phyloP scores from a whole-genome alignment of 2,329 filamentous ascomycete species.

The Aspergillus amoenus region DNA sequence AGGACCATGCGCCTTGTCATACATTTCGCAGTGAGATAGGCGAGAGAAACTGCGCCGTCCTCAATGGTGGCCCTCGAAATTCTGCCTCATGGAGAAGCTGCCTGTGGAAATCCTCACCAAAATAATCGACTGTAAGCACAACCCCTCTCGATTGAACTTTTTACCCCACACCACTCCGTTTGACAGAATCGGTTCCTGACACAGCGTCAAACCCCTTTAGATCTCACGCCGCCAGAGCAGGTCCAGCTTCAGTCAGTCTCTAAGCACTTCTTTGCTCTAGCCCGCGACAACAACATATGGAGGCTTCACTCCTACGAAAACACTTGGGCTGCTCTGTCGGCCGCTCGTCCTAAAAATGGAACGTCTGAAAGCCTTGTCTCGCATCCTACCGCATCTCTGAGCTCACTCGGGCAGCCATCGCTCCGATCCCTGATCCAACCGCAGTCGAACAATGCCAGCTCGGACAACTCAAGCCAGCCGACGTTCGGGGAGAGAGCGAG shows the following conservation, averaged over 20 bases:
- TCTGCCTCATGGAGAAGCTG: conserved; percentile 52
- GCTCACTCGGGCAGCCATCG: conserved; percentile 31
- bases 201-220: conserved; percentile 38
- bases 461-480: conserved; percentile 6
- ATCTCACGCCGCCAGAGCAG: conserved; percentile 64
- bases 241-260: conserved; percentile 69
- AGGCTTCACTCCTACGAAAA: conserved; percentile 70
- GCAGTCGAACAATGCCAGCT: conserved; percentile 1
- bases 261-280: conserved; percentile 63
- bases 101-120: conserved; percentile 65
- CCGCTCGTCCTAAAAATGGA: conserved; percentile 21
- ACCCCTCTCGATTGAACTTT: conserved; percentile 17
- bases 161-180: conserved; percentile 12
- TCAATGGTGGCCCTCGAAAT: conserved; percentile 25
- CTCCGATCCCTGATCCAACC: conserved; percentile 37
- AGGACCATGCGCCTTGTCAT: conserved; percentile 5
- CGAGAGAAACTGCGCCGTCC: conserved; percentile 20
- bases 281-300: conserved; percentile 76
- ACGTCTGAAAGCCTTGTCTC: conserved; percentile 51
- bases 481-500: conserved; percentile 30
- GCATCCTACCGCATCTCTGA: conserved; percentile 31
- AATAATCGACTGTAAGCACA: conserved; percentile 59
- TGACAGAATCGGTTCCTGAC: conserved; percentile 9
- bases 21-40: conserved; percentile 15
- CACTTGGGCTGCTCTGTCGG: conserved; percentile 63